Base-by-base conservation (phyloP, 352 stramenopile species). In the Phytophthora rubi region DNA sequence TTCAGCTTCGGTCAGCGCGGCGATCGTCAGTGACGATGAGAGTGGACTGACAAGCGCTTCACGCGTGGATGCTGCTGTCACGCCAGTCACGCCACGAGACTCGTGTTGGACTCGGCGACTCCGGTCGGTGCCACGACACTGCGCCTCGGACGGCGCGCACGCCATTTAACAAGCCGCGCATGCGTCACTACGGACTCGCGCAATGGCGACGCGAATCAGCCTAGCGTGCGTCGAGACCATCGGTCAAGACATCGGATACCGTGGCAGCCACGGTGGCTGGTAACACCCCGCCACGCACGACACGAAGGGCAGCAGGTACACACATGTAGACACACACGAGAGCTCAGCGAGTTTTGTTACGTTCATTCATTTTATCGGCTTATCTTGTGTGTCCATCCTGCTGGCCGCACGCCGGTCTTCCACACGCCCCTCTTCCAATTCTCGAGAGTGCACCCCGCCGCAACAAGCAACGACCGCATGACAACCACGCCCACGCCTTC, bases 331-430 rank as follows among this genome's bases (percentile, higher is more conserved):
- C 23, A 26, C 23, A 26, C 23, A 26, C 23, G 23, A 39, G 33
- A 39, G 33, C 33, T 39, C 33, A 4, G 33, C 13, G 33, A 39
- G 8, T 39, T 71, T 71, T 56, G 62, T 57, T 42, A 61, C 65
- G 21, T 66, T 66, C 10, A 71, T 71, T 67, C 58, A 63, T 67
- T 59, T 68, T 39, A 68, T 62, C 32, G 28, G 28, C 12, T 68
- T 63, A 58, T 67, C 39, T 52, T 15, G 39, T 18, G 39, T 57
- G 39, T 45, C 47, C 45, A 42, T 35, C 16, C 51, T 58, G 48
- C 56, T 52, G 18, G 49, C 39, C 15, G 37, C 3, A 30, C 13
- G 15, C 9, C 28, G 18, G 9, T 4, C 53, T 8, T 23, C 53
- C 32, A 2, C 15, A 3, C 33, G 33, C 45, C 47, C 28, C 33